Evolutionary conservation across 75 land plant species (phyloP), one percentile per base, ranked within the genome.

Genomic region (Pinus taeda): DNA sequence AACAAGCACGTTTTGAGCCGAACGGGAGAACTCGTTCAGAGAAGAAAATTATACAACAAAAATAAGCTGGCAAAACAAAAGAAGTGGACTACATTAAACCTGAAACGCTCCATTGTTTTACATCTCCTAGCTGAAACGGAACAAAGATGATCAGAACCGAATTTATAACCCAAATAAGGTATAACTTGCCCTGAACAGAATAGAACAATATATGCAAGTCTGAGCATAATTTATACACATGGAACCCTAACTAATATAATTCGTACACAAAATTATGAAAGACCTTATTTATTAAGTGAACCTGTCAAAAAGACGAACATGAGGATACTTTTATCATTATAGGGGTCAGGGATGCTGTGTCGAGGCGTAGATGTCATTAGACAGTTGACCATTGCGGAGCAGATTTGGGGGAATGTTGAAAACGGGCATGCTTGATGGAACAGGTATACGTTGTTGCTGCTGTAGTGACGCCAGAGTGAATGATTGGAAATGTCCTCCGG

Each of bases 301-400:
- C 71, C 6, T 3, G 37, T 22, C 49, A 9, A 8, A 7, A 67
- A 20, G 53, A 8, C 39, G 53, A 45, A 11, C 1, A 45, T 0
- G 9, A 45, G 8, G 6, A 45, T 45, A 45, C 53, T 45, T 45
- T 7, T 45, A 1, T 45, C 7, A 45, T 6, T 45, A 45, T 49
- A 83, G 79, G 0, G 82, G 79, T 0, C 79, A 73, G 26, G 81
- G 79, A 2, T 79, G 77, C 6, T 81, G 53, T 37, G 80, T 74
- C 88, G 85, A 86, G 4, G 71, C 84, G 75, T 77, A 80, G 17
- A 83, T 76, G 17, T 86, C 83, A 53, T 79, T 81, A 7, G 83
- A 79, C 65, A 86, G 17, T 76, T 83, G 81, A n/a, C 84, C 82
- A 56, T 80, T 80, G 11, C 60, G 20, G 26, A 80, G 20, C 6